Evolutionary conservation across 2,329 filamentous ascomycete species (phyloP).

Genomic region (Chaetomiaceae sp.): DNA sequence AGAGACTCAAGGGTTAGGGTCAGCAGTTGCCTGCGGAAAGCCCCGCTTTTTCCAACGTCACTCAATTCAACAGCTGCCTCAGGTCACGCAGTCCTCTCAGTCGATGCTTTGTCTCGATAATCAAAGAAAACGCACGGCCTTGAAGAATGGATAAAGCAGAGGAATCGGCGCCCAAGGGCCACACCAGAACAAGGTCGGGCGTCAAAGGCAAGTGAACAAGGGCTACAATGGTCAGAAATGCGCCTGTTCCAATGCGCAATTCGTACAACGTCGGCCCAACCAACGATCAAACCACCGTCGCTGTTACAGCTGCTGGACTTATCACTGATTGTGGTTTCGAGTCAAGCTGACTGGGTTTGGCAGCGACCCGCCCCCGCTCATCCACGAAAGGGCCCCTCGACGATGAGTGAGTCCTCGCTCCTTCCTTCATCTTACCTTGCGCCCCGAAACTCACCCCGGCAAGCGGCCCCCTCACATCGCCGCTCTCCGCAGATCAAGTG

Average conservation of each 20-base stretch:
- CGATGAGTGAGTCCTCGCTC: constrained; percentile 55
- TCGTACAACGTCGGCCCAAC: too few species aligned
- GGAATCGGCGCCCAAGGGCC: constrained; percentile 19
- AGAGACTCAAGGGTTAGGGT: constrained; percentile 5
- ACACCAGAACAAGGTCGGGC: constrained; percentile 27
- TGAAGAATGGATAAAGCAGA: constrained; percentile 20
- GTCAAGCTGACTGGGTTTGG: constrained; percentile 16
- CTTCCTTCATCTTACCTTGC: constrained; percentile 7
- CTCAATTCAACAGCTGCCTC: background rate
- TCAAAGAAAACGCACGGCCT: background rate
- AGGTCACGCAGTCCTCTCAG: background rate
- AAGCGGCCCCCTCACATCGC: constrained; percentile 24
- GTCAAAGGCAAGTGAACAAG: constrained; percentile 23
- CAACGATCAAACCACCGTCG: too few species aligned
- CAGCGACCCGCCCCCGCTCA: constrained; percentile 59
- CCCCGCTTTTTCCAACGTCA: constrained; percentile 16
- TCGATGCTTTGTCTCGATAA: too few species aligned
- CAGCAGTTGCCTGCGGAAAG: background rate
- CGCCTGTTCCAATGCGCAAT: too few species aligned
- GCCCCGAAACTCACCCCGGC: constrained; percentile 18
- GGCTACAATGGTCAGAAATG: too few species aligned
- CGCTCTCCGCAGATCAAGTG: constrained; percentile 18
- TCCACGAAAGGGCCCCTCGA: constrained; percentile 78
- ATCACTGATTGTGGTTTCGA: too few species aligned
- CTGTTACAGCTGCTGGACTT: background rate